A percentile compares a stretch with the other conserved stretches of the same genome.
These are phyloP conservation scores for Lophiostoma macrostomum DNA, from an alignment of 495 filamentous ascomycete genomes.

Conservation along the genomic window DNA sequence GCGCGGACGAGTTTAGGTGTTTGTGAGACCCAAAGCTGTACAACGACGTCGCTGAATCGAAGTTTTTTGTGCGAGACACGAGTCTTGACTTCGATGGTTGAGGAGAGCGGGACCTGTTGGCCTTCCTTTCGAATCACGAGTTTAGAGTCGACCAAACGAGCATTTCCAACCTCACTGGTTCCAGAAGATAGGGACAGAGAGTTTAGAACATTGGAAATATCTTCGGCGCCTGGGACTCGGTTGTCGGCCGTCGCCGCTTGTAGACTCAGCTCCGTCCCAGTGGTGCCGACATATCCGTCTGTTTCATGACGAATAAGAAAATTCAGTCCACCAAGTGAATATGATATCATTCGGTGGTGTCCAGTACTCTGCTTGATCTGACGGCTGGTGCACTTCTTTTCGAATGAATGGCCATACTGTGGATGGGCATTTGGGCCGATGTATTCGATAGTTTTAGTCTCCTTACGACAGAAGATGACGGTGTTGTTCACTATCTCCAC, in stretches of 20 bases:
- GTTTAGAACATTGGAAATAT: conserved; percentile 33
- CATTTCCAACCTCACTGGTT: not conserved
- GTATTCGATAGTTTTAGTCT: conserved; percentile 35
- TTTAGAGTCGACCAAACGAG: conserved; percentile 31
- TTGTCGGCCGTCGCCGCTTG: not conserved
- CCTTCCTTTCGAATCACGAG: conserved; percentile 41
- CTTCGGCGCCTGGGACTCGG: conserved; percentile 16
- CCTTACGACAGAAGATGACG: conserved; percentile 45
- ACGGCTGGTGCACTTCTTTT: conserved; percentile 46
- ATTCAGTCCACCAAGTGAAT: conserved; percentile 45
- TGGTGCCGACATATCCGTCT: conserved; percentile 44
- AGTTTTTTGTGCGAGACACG: conserved; percentile 42
- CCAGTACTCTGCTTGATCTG: conserved; percentile 44
- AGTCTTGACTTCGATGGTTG: conserved; percentile 53
- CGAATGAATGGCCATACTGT: conserved; percentile 50
- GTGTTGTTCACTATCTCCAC: conserved; percentile 46
- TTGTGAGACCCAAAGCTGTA: conserved; percentile 53
- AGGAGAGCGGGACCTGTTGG: conserved; percentile 36
- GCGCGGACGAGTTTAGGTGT: conserved; percentile 50
- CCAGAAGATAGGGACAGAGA: conserved; percentile 37
- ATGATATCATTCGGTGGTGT: conserved; percentile 50
- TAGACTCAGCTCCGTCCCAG: not conserved
- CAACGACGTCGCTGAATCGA: conserved; percentile 40
- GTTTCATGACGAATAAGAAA: conserved; percentile 50
- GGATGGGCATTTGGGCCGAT: conserved; percentile 42